Percentiles rank a stretch among this genome's conserved stretches.
Conservation (phyloP, 1,284 basidiomycete genomes). For the Blastosporella zonata region DNA sequence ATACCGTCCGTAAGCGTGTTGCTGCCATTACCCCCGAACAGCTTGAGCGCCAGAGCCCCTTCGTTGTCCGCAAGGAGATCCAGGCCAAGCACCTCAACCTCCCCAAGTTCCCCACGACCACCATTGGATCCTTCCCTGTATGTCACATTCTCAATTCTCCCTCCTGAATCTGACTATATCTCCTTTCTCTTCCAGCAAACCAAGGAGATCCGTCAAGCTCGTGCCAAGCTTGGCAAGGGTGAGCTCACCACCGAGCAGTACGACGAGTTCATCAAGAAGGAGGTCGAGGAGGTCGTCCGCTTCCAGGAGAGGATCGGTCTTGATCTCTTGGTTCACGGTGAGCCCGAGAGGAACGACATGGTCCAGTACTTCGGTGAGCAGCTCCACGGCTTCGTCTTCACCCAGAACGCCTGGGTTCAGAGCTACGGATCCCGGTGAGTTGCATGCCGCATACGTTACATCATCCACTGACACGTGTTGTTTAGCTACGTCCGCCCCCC, state of each 20-base stretch:
- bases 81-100: slow-evolving; percentile 90
- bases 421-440: slow-evolving; percentile 88
- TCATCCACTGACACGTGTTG: slow-evolving; percentile 19
- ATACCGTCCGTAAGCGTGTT: slow-evolving; percentile 94
- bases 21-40: slow-evolving; percentile 86
- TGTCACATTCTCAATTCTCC: slow-evolving; percentile 22
- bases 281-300: slow-evolving; percentile 91
- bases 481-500: slow-evolving; percentile 96
- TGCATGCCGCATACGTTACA: not conserved
- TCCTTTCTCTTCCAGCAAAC: slow-evolving; percentile 69
- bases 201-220: slow-evolving; percentile 96
- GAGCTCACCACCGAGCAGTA: slow-evolving; percentile 89
- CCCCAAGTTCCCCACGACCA: slow-evolving; percentile 98
- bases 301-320: slow-evolving; percentile 98
- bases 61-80: slow-evolving; percentile 84
- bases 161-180: not conserved
- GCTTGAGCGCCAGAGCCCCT: slow-evolving; percentile 90
- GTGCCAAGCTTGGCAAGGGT: slow-evolving; percentile 92
- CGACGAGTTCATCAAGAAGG: slow-evolving; percentile 98
- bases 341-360: slow-evolving; percentile 99
- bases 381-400: slow-evolving; percentile 95
- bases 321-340: slow-evolving; percentile 98
- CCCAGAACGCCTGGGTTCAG: slow-evolving; percentile 99
- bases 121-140: slow-evolving; percentile 97
- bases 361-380: slow-evolving; percentile 99